Evolutionary conservation across 2,329 filamentous ascomycete genomes (phyloP).

Genomic region (Fonsecaea nubica): DNA sequence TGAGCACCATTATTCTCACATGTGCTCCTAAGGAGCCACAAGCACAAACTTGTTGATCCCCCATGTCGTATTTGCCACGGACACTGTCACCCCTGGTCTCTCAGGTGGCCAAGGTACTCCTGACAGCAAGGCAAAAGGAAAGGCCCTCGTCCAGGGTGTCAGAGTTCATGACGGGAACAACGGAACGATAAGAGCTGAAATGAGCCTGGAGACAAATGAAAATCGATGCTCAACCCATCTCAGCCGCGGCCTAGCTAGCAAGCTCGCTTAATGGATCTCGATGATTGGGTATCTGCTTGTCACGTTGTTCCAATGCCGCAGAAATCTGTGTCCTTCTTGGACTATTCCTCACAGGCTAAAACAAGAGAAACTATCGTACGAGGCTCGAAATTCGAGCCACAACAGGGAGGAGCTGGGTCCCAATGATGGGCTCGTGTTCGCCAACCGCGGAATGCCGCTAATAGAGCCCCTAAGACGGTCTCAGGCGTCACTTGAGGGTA

Average conservation of each 20-base stretch:
- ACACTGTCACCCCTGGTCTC: not conserved
- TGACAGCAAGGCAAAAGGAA: not conserved
- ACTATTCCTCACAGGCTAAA: not conserved
- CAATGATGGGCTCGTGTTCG: slow-evolving; percentile 1
- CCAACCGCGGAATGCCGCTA: slow-evolving; percentile 1
- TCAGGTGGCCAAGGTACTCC: not conserved
- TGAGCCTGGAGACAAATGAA: not conserved
- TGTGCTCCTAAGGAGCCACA: not conserved
- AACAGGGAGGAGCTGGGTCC: slow-evolving; percentile 4
- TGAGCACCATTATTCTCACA: not conserved
- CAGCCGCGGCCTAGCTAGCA: not conserved
- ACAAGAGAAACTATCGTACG: not conserved
- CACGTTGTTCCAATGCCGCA: not conserved
- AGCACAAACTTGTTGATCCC: not conserved
- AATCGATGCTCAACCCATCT: not conserved
- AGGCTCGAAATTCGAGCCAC: slow-evolving; percentile 28
- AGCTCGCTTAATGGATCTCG: not conserved
- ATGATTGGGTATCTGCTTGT: not conserved
- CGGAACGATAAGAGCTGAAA: not conserved
- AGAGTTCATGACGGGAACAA: not conserved
- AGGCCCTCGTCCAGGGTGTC: not conserved
- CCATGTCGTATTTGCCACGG: not conserved
- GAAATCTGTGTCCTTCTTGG: not conserved
- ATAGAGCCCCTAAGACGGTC: not conserved
- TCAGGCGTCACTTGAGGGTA: not conserved